Conservation (phyloP, 805 yeast species). For the Candida lessepsii region DNA sequence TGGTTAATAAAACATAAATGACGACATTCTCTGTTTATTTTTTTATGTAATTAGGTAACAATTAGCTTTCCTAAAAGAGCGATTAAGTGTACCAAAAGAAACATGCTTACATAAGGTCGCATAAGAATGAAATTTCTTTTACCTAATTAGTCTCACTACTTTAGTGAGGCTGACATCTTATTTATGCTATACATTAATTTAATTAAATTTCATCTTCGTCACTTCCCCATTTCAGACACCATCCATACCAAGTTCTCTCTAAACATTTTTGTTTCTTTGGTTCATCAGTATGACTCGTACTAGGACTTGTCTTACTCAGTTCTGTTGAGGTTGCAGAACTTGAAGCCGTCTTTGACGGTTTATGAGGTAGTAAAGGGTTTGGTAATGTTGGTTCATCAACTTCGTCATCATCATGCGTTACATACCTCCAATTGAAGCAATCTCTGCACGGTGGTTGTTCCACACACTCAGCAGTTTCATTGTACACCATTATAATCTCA, state of each 20-base stretch:
- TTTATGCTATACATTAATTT: background rate
- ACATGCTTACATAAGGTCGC: conserved; percentile 1
- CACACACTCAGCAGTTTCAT: conserved; percentile 71
- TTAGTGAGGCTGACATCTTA: conserved; percentile 7
- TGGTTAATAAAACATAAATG: background rate
- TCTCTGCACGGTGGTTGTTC: conserved; percentile 84
- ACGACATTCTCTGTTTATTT: conserved; percentile 6
- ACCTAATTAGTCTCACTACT: conserved; percentile 1
- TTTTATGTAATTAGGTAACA: background rate
- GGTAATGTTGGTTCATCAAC: conserved; percentile 39
- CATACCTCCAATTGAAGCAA: conserved; percentile 85
- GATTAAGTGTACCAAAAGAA: conserved; percentile 1
- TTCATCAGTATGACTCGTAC: conserved; percentile 6
- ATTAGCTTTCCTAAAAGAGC: conserved; percentile 2
- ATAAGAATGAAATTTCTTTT: conserved; percentile 4
- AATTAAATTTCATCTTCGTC: conserved; percentile 29
- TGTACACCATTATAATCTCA: conserved; percentile 67
- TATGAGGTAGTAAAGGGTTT: conserved; percentile 33
- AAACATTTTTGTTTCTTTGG: conserved; percentile 44
- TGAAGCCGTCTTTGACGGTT: conserved; percentile 7
- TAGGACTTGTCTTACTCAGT: conserved; percentile 6
- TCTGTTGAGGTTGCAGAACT: conserved; percentile 16
- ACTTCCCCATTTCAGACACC: conserved; percentile 49
- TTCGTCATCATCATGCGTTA: conserved; percentile 46
- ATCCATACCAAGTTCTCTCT: conserved; percentile 67